These are phyloP conservation scores for Candida odintsovae DNA, from an alignment of 805 yeast species.

Conservation along the genomic window DNA sequence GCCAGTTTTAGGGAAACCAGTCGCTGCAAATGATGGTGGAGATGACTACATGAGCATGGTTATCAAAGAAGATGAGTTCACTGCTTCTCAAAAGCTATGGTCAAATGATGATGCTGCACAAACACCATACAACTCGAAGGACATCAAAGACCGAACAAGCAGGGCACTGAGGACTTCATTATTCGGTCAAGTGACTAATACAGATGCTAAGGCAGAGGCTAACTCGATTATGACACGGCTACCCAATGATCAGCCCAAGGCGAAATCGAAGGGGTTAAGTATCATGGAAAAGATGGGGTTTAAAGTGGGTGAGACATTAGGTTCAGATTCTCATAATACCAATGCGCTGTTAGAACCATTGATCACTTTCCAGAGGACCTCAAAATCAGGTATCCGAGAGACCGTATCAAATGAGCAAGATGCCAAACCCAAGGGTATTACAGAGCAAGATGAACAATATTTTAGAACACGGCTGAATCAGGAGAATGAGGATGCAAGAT, in stretches of 20 bases:
- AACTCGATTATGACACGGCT: not conserved
- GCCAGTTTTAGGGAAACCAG: not conserved
- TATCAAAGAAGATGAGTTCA: conserved; percentile 12
- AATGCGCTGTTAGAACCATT: conserved; percentile 30
- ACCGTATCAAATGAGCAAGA: conserved; percentile 8
- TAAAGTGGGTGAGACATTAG: conserved; percentile 40
- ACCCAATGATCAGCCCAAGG: conserved; percentile 2
- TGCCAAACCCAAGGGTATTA: conserved; percentile 4
- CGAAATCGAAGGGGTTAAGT: conserved; percentile 37
- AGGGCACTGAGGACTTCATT: conserved; percentile 13
- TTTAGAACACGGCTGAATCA: conserved; percentile 18
- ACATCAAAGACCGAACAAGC: conserved; percentile 3
- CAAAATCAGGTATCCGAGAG: conserved; percentile 22
- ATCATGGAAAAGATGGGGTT: conserved; percentile 61
- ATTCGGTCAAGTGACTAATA: conserved; percentile 13
- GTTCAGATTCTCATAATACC: conserved; percentile 21
- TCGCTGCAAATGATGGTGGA: conserved; percentile 4
- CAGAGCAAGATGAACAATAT: conserved; percentile 10
- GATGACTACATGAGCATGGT: conserved; percentile 27
- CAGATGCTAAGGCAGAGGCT: not conserved
- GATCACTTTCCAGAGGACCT: conserved; percentile 11
- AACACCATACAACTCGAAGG: not conserved
- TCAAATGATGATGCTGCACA: not conserved
- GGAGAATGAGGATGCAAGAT: conserved; percentile 9
- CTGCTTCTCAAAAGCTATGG: conserved; percentile 4